Conservation (phyloP, 805 yeast genomes). For the Soucietia sequanensis region DNA sequence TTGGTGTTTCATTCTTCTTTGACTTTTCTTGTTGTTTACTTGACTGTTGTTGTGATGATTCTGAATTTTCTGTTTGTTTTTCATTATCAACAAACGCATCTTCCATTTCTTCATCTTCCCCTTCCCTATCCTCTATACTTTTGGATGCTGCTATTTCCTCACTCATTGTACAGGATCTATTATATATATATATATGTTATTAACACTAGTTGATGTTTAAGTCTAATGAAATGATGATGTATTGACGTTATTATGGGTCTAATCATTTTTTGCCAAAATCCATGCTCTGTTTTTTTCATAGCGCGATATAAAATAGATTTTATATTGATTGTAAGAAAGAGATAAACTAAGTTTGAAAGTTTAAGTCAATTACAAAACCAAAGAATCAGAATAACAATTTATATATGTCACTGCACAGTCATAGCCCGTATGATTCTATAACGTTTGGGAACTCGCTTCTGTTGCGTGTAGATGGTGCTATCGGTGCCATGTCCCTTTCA, state of each 20-base stretch:
- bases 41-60: conserved; percentile 1
- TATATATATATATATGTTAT: too few species aligned
- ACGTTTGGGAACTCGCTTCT: conserved; percentile 83
- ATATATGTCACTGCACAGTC: conserved; percentile 5
- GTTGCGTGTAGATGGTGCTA: conserved; percentile 84
- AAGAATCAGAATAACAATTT: too few species aligned
- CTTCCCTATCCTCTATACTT: conserved; percentile 1
- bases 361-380: too few species aligned
- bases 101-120: conserved; percentile 16
- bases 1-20: conserved; percentile 2
- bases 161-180: conserved; percentile 4
- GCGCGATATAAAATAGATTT: too few species aligned
- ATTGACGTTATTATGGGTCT: not conserved
- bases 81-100: conserved; percentile 24
- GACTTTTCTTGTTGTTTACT: conserved; percentile 6
- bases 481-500: conserved; percentile 85
- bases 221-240: too few species aligned
- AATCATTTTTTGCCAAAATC: too few species aligned
- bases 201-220: too few species aligned
- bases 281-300: too few species aligned
- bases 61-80: conserved; percentile 9
- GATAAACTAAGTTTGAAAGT: too few species aligned
- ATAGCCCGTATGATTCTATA: conserved; percentile 38
- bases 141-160: conserved; percentile 3
- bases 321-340: too few species aligned